Percentiles rank a stretch among this genome's conserved stretches.
Conservation (phyloP, 2,329 filamentous ascomycete genomes). For the Aspergillus neotritici region DNA sequence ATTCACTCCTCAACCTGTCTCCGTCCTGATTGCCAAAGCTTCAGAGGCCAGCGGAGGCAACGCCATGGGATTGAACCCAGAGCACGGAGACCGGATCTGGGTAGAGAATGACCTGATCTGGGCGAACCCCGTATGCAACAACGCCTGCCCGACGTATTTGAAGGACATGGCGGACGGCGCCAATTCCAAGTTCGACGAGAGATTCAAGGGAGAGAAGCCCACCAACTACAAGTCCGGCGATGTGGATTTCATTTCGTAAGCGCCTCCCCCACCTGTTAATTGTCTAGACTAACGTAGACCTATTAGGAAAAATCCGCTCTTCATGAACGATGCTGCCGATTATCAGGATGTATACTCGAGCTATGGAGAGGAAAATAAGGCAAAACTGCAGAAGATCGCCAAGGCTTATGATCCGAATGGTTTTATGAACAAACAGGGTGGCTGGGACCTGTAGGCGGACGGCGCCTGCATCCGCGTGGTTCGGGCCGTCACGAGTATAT, state of each 20-base stretch:
- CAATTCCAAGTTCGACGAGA: neutral
- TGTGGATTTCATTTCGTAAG: constrained; percentile 3
- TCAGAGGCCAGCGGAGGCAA: constrained; percentile 3
- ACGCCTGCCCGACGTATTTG: constrained; percentile 6
- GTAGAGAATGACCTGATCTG: constrained; percentile 10
- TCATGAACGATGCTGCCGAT: constrained; percentile 10
- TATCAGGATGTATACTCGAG: constrained; percentile 11
- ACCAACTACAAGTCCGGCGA: constrained; percentile 6
- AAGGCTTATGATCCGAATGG: constrained; percentile 5
- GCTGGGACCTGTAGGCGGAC: constrained; percentile 1
- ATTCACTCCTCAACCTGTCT: constrained; percentile 6
- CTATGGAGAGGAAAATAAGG: constrained; percentile 5
- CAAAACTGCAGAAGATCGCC: constrained; percentile 2
- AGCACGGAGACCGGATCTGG: constrained; percentile 8
- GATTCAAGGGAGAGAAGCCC: neutral
- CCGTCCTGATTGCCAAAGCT: constrained; percentile 3
- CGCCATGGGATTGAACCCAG: constrained; percentile 6
- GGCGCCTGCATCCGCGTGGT: no score
- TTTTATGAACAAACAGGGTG: constrained; percentile 8
- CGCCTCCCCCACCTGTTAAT: neutral
- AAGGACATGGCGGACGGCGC: constrained; percentile 2
- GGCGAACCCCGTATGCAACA: constrained; percentile 3
- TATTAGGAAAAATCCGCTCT: constrained; percentile 3
- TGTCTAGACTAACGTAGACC: neutral
- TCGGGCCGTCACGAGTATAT: no score